Evolutionary conservation across 1,139 yeast species (phyloP).

Genomic region (Pneumocystis wakefieldiae): DNA sequence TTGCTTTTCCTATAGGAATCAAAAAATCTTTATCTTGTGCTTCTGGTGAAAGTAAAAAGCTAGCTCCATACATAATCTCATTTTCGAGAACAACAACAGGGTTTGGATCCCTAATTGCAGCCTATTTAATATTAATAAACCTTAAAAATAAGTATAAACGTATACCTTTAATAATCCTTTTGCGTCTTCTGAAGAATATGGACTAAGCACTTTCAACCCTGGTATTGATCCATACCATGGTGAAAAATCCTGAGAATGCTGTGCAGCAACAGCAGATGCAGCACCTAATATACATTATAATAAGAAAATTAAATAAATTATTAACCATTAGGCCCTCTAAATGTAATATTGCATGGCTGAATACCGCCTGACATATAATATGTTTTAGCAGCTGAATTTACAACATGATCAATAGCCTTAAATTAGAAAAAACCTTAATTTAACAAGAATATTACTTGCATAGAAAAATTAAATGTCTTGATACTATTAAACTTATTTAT

Average conservation of each 20-base stretch:
- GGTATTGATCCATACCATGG: slow-evolving; percentile 98
- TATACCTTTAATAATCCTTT: slow-evolving; percentile 71
- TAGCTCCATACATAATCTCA: slow-evolving; percentile 86
- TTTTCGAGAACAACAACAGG: slow-evolving; percentile 93
- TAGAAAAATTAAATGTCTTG: neutral
- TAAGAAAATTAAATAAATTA: slow-evolving; percentile 28
- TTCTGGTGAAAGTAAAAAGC: slow-evolving; percentile 81
- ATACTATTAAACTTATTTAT: neutral
- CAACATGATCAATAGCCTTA: slow-evolving; percentile 97
- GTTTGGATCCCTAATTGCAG: slow-evolving; percentile 96
- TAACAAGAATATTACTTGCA: neutral
- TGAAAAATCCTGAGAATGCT: slow-evolving; percentile 94
- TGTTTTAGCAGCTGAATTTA: slow-evolving; percentile 97
- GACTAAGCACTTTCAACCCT: slow-evolving; percentile 90
- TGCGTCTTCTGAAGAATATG: slow-evolving; percentile 90
- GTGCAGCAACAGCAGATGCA: slow-evolving; percentile 99
- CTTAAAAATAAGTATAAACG: neutral
- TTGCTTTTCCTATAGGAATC: slow-evolving; percentile 89
- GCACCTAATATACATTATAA: slow-evolving; percentile 96
- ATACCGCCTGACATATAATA: slow-evolving; percentile 98
- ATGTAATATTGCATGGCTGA: slow-evolving; percentile 85
- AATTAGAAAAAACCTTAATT: slow-evolving; percentile 24
- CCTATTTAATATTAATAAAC: slow-evolving; percentile 20
- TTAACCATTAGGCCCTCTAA: slow-evolving; percentile 1
- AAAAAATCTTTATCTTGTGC: slow-evolving; percentile 76